Evolutionary conservation across 306 rosid genomes (phyloP), one percentile per base, ranked within the genome.

Genomic region (Cicer chorassanicum): DNA sequence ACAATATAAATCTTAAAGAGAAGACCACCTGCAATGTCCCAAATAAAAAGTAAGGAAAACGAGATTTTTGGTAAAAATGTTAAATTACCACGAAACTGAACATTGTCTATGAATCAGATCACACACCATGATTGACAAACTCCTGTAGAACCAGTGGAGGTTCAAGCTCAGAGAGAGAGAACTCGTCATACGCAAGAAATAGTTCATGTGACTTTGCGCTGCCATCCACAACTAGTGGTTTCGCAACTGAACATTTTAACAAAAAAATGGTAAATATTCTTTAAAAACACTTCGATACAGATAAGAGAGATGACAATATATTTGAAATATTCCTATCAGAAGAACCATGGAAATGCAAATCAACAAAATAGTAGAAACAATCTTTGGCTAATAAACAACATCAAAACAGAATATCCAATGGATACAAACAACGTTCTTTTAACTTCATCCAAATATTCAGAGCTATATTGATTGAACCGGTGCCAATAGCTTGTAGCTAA

Each of bases 111-210:
- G 74, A 74, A 57, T 70, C 51, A 70, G 54, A 69, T 73, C 82
- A 64, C 75, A 80, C 72, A 86, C 89, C 89, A 65, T 86, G 87
- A 68, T 86, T 86, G 54, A 86, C 87, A 80, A 86, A 86, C 82
- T 86, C 89, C 77, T 86, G 89, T 43, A 86, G 85, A 70, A 86
- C 89, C 45, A 86, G 71, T 9, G 89, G 89, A 69, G 89, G 89
- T 65, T 82, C 81, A 73, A 86, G 81, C 82, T 82, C 85, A 1
- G 87, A 71, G 9, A 86, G 85, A 71, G 87, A 82, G 79, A 82
- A 80, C 67, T 86, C 87, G 16, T 86, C 87, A 13, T 86, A 86
- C 50, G 85, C 89, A 82, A 86, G 87, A 74, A 21, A 86, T 4
- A 86, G 77, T 70, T 86, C 85, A 41, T 86, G 89, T 40, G 89